A percentile compares a stretch with the other conserved stretches of the same genome.
phyloP scores from a whole-genome alignment of 2,329 filamentous ascomycete species.

The Exophiala oligosperma region DNA sequence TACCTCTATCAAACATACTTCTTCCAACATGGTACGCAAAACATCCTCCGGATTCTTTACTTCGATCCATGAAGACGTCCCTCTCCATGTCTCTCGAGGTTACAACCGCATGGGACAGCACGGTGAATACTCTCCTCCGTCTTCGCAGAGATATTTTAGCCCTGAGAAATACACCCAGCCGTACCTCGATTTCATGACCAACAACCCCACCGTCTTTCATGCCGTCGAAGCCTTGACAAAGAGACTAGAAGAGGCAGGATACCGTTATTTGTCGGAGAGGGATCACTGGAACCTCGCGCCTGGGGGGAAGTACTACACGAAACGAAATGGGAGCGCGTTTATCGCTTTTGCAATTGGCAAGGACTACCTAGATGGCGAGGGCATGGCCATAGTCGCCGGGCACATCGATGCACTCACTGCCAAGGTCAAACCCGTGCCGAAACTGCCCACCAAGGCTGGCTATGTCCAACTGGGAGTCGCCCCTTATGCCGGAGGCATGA shows the following conservation, averaged over 20 bases:
- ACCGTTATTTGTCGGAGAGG: conserved; percentile 72
- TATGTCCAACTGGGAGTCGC: conserved; percentile 89
- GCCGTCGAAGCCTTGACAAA: conserved; percentile 75
- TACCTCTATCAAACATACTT: not conserved
- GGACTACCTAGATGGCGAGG: conserved; percentile 79
- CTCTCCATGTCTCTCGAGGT: conserved; percentile 26
- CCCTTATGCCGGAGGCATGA: conserved; percentile 85
- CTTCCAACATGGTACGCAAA: conserved; percentile 30
- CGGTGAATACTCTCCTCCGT: conserved; percentile 15
- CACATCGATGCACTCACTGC: conserved; percentile 93
- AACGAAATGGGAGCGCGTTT: conserved; percentile 80
- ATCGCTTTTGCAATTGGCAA: conserved; percentile 83
- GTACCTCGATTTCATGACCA: conserved; percentile 82
- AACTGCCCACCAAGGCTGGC: conserved; percentile 78
- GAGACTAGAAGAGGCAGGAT: conserved; percentile 72
- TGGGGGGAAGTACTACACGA: conserved; percentile 86
- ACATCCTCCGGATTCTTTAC: conserved; percentile 30
- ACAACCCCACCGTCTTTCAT: conserved; percentile 93
- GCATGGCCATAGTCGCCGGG: conserved; percentile 82
- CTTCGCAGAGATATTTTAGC: conserved; percentile 28
- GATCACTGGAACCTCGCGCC: conserved; percentile 77
- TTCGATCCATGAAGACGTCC: conserved; percentile 27
- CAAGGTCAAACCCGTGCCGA: conserved; percentile 86
- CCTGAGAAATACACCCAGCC: conserved; percentile 73
- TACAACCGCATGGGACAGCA: conserved; percentile 25